Evolutionary conservation across 2,329 filamentous ascomycete genomes (phyloP), one percentile per base, ranked within the genome.

Genomic region (Aureobasidium namibiae): DNA sequence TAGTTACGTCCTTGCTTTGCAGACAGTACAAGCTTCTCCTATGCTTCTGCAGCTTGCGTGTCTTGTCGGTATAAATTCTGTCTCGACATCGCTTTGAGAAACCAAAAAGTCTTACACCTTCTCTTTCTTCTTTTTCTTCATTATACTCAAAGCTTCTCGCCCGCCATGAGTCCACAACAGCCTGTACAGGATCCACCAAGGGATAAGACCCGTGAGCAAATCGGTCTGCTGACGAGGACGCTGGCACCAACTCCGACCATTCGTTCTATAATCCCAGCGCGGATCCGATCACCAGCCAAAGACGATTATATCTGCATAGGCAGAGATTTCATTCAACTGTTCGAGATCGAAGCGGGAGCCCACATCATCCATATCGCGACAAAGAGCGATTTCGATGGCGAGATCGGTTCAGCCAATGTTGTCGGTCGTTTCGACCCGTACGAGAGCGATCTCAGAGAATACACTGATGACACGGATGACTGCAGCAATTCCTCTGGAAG

Each of bases 221-320:
- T 86, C 61, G 94, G 90, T 4, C 69, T 97, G 33, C 78, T 97
- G 46, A 90, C 90, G 0, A 85, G 82, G 67, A 96, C 92, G 0
- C 71, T 95, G 31, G 77, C 92, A 53, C 82, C 85, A 56, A 95
- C 89, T 63, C 88, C 92, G 1, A 77, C 88, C 36, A 81, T 87
- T 59, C 86, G 87, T 68, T 88, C 82, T 77, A 87, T 96, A 44
- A 76, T 96, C 14, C 89, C 91, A 13, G 89, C 86, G n/a, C 83
- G 86, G 61, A 77, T 97, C 61, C 82, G 92, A 60, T 85, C 85
- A 59, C 78, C 79, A 54, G 73, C 79, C 44, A 78, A 85, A 61
- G 91, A 94, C 65, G 92, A 97, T 74, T 83, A 96, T 63, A 86
- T 92, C 38, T 90, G 96, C 66, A 81, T 99, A 60, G 89, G 91